Conservation (phyloP, 768 basidiomycete species). For the Suillus luteus region DNA sequence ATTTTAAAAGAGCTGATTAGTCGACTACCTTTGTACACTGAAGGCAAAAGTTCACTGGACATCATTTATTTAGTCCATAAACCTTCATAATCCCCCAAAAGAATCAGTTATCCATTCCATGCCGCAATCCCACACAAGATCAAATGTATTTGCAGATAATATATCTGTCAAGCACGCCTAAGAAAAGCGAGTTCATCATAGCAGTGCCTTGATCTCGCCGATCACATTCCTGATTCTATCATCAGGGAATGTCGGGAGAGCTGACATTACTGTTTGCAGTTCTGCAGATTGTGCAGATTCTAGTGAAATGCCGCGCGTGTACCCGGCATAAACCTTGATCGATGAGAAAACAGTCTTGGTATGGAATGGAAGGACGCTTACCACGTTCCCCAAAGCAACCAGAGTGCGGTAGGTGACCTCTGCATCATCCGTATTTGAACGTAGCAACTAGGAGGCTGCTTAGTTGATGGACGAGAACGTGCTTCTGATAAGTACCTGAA, state of each 20-base stretch:
- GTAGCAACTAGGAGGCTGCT: conserved; percentile 22
- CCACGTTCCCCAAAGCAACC: conserved; percentile 75
- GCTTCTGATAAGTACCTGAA: conserved; percentile 40
- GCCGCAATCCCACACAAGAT: neutral
- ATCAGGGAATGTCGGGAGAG: conserved; percentile 51
- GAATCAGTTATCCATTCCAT: neutral
- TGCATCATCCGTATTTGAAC: conserved; percentile 54
- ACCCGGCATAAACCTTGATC: conserved; percentile 52
- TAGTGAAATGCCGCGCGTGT: conserved; percentile 37
- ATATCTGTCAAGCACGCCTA: neutral
- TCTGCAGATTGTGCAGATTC: conserved; percentile 37
- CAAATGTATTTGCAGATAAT: neutral
- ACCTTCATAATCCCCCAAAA: neutral
- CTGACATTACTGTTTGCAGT: conserved; percentile 5
- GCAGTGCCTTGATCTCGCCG: conserved; percentile 48
- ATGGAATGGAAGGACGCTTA: conserved; percentile 34
- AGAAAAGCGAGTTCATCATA: conserved; percentile 26
- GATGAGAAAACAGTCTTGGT: conserved; percentile 12
- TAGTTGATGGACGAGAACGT: conserved; percentile 9
- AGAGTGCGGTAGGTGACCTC: conserved; percentile 72
- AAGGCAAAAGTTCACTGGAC: neutral
- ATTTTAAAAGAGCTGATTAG: neutral
- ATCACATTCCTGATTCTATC: conserved; percentile 55
- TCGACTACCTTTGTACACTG: conserved; percentile 1
- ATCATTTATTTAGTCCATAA: neutral